These are phyloP conservation scores for Penicillium angulare DNA, from an alignment of 495 filamentous ascomycete genomes.

Conservation along the genomic window DNA sequence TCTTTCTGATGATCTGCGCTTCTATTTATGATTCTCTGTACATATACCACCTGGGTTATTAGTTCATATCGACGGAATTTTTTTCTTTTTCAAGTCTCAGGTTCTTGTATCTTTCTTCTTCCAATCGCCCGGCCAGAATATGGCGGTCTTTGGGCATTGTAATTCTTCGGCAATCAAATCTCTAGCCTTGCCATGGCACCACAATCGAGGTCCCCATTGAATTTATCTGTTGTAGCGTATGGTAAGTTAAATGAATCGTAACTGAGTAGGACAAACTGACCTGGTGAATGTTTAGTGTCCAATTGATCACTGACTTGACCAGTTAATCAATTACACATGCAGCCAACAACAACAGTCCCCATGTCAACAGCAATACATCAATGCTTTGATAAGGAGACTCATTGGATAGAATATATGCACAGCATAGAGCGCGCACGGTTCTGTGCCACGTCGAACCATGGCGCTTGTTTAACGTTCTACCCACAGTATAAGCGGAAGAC, in stretches of 20 bases:
- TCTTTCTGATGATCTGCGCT: slow-evolving; percentile 20
- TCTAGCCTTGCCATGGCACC: background rate
- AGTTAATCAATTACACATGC: too few species aligned
- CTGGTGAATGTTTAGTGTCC: too few species aligned
- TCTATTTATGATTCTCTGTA: slow-evolving; percentile 26
- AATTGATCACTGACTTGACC: too few species aligned
- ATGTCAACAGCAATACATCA: background rate
- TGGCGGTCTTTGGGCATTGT: background rate
- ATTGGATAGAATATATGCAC: background rate
- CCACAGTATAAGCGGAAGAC: too few species aligned
- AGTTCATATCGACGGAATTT: slow-evolving; percentile 20
- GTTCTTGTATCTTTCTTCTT: background rate
- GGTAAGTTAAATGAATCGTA: too few species aligned
- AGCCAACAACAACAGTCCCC: too few species aligned
- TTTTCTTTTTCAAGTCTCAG: slow-evolving; percentile 13
- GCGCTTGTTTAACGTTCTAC: background rate
- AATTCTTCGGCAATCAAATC: background rate
- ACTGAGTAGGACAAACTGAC: too few species aligned
- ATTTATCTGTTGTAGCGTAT: background rate
- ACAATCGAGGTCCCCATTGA: background rate
- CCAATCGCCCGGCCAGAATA: background rate
- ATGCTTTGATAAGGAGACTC: background rate
- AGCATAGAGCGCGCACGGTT: background rate
- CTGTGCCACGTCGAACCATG: background rate
- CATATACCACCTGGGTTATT: slow-evolving; percentile 27